Conservation (phyloP, 2,329 filamentous ascomycete species). For the Ceratocystis diversiconidia region DNA sequence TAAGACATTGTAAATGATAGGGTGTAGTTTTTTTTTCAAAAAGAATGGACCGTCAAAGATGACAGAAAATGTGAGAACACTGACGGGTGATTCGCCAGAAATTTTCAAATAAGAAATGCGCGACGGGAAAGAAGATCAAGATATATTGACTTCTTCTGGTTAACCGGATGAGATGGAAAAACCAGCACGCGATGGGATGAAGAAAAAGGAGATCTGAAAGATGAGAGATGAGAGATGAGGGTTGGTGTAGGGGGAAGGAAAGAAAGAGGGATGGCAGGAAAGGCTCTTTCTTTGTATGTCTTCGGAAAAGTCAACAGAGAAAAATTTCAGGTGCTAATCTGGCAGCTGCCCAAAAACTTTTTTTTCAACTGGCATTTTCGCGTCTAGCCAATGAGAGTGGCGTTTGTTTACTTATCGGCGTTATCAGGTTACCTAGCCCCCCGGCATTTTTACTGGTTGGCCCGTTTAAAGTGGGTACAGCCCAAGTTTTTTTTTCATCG, state of each 20-base stretch:
- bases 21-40: background rate
- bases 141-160: conserved; percentile 7
- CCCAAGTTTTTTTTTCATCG: background rate
- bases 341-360: conserved; percentile 12
- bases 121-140: conserved; percentile 9
- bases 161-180: background rate
- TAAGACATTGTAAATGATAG: conserved; percentile 29
- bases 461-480: background rate
- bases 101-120: conserved; percentile 2
- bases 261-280: conserved; percentile 17
- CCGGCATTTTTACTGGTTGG: background rate
- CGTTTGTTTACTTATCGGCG: conserved; percentile 6
- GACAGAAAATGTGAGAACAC: background rate
- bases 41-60: conserved; percentile 3
- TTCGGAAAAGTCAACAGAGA: conserved; percentile 2
- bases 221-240: background rate
- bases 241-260: conserved; percentile 11
- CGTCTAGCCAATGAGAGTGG: conserved; percentile 6
- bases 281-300: conserved; percentile 9
- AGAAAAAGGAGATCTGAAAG: background rate
- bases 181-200: conserved; percentile 12
- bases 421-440: conserved; percentile 12
- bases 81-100: background rate
- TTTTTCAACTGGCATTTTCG: conserved; percentile 15
- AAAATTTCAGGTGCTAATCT: conserved; percentile 14